Percentiles rank a stretch among this genome's conserved stretches.
Evolutionary conservation across 2,329 filamentous ascomycete genomes (phyloP).

Genomic region (Aspergillus sp.): DNA sequence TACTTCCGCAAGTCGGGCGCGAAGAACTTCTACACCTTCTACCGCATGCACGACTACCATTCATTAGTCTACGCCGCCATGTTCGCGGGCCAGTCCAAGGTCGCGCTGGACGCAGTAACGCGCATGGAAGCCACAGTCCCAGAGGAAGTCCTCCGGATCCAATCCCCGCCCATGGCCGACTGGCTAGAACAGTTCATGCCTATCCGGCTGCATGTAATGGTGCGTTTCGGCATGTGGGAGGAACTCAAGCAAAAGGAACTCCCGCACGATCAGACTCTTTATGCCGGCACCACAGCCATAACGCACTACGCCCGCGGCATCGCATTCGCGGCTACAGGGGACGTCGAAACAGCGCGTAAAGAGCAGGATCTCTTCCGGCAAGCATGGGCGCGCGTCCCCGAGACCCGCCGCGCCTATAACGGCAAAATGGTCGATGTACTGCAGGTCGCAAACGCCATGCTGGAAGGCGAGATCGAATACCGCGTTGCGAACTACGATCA

Average conservation of each 20-base stretch:
- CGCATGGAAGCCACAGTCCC: conserved; percentile 64
- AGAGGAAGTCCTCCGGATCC: conserved; percentile 61
- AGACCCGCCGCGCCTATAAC: conserved; percentile 66
- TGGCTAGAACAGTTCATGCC: conserved; percentile 72
- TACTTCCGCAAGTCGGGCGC: conserved; percentile 60
- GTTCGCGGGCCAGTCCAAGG: conserved; percentile 66
- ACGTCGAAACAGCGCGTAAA: conserved; percentile 55
- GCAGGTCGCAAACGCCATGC: conserved; percentile 61
- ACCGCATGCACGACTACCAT: conserved; percentile 72
- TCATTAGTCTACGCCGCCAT: conserved; percentile 76
- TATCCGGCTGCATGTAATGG: conserved; percentile 66
- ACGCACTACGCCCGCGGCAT: conserved; percentile 67
- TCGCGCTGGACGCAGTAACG: conserved; percentile 61
- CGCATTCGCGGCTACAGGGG: conserved; percentile 61
- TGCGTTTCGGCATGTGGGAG: conserved; percentile 73
- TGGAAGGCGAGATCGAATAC: conserved; percentile 73
- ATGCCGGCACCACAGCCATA: conserved; percentile 69
- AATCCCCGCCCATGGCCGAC: conserved; percentile 73
- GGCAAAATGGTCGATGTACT: conserved; percentile 66
- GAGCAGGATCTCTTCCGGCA: conserved; percentile 54
- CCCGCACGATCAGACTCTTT: conserved; percentile 60
- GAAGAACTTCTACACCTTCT: conserved; percentile 72
- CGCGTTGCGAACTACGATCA: conserved; percentile 57
- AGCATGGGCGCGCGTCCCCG: conserved; percentile 54
- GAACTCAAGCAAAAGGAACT: conserved; percentile 60